Evolutionary conservation across 2,329 filamentous ascomycete genomes (phyloP), one percentile per base, ranked within the genome.

Genomic region (Calonectria multiphialidica): DNA sequence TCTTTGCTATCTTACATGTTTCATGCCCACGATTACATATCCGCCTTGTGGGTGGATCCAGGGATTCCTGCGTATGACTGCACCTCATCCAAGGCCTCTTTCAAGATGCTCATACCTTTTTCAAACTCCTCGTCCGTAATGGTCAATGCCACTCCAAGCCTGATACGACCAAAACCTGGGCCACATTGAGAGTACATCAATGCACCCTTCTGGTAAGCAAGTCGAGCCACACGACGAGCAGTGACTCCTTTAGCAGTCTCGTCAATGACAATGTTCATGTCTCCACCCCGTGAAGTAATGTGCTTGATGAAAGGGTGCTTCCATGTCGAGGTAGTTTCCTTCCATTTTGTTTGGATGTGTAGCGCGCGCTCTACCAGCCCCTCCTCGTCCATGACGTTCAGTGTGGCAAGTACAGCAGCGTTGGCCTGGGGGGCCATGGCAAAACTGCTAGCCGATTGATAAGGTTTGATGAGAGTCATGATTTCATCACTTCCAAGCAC

Each of bases 51-150:
- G 37, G 21, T 72, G 25, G 72, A 74, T 4, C 72, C 72, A 18
- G 72, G 72, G n/a, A 74, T 74, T 6, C 53, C 70, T 13, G 53
- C 72, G 23, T 72, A 74, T 12, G 57, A 67, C 16, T 67, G 44
- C 5, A 74, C 33, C 63, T 74, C 70, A n/a, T 72, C 67, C 47
- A 74, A 21, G 4, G 62, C 64, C 25, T 70, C 57, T 9, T 59
- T 70, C 9, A 74, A 21, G 5, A 72, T 68, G 2, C 8, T 28
- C 49, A 74, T 30, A 1, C 72, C 72, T 49, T 74, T 74, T 15
- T 74, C 50, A 3, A 75, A 33, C 40, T 75, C 74, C 61, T 74
- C 72, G 28, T 75, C 72, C 1, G 74, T 68, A n/a, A 75, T 75
- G 12, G 66, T 74, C 2, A 75, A 49, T 2, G 74, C 72, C 21